These are phyloP conservation scores for Wickerhamiella allomyrinae DNA, from an alignment of 805 yeast species.

Conservation along the genomic window DNA sequence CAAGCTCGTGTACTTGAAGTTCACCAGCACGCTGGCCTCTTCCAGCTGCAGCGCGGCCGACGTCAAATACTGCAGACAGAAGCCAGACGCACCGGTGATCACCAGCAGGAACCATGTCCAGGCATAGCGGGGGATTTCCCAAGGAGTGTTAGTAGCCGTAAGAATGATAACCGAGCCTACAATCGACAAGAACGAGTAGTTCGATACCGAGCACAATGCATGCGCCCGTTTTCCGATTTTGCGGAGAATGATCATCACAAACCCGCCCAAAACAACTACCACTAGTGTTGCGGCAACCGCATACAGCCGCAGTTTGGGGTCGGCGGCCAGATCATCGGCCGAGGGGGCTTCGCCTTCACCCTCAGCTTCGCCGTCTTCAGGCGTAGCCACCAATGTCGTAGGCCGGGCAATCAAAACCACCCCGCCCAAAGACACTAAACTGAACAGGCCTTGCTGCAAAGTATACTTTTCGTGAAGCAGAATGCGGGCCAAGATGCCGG, in stretches of 20 bases:
- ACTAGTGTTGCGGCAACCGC: constrained; percentile 51
- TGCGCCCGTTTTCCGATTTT: constrained; percentile 68
- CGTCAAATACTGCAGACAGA: constrained; percentile 61
- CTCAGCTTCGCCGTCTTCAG: neutral
- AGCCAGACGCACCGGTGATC: constrained; percentile 62
- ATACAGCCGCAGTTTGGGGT: constrained; percentile 31
- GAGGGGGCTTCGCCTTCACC: neutral
- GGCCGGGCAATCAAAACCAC: constrained; percentile 77
- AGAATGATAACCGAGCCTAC: constrained; percentile 37
- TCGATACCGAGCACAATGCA: constrained; percentile 65
- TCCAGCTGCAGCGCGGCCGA: constrained; percentile 79
- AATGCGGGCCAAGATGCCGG: constrained; percentile 59
- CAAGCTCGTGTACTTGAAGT: constrained; percentile 64
- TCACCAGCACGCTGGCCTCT: constrained; percentile 59
- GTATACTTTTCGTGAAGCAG: constrained; percentile 55
- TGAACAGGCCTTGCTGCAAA: constrained; percentile 52
- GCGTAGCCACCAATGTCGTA: constrained; percentile 43
- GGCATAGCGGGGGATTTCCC: constrained; percentile 5
- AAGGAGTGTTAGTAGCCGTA: neutral
- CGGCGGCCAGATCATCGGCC: neutral
- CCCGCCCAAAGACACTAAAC: constrained; percentile 53
- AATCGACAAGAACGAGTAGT: constrained; percentile 50
- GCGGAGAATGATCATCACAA: constrained; percentile 33
- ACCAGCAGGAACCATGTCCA: constrained; percentile 42
- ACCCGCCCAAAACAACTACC: constrained; percentile 33